These are phyloP conservation scores for Neofusicoccum ribis DNA, from an alignment of 2,329 filamentous ascomycete species.

Conservation along the genomic window DNA sequence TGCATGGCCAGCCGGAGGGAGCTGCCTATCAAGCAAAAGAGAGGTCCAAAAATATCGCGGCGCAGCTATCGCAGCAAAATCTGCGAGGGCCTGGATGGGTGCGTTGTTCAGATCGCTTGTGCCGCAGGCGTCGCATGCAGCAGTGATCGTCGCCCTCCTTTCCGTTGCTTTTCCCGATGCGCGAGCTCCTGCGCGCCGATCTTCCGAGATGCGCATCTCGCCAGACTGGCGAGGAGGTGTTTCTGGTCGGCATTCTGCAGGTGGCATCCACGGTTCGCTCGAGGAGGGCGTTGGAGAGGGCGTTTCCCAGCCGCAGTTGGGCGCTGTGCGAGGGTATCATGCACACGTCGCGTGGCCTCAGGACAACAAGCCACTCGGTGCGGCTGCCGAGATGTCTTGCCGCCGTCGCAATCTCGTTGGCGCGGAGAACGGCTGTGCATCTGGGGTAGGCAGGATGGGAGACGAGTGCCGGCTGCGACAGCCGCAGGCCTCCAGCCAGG, in stretches of 20 bases:
- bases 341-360: background rate
- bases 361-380: background rate
- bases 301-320: background rate
- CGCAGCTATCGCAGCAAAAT: background rate
- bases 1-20: background rate
- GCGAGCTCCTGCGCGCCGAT: constrained; percentile 1
- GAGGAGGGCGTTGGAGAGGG: background rate
- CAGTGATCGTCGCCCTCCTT: background rate
- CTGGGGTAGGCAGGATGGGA: background rate
- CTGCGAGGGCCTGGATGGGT: constrained; percentile 3
- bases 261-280: background rate
- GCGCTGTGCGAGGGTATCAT: background rate
- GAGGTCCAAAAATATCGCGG: background rate
- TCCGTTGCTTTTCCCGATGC: constrained; percentile 7
- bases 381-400: background rate
- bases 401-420: background rate
- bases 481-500: background rate
- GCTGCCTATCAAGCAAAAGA: background rate
- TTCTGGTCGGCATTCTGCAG: background rate
- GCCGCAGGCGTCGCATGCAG: background rate
- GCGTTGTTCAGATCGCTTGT: background rate
- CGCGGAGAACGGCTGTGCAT: background rate
- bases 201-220: background rate
- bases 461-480: background rate
- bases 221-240: background rate